Conservation (phyloP, 352 stramenopile genomes). For the Phytopythium montanum region DNA sequence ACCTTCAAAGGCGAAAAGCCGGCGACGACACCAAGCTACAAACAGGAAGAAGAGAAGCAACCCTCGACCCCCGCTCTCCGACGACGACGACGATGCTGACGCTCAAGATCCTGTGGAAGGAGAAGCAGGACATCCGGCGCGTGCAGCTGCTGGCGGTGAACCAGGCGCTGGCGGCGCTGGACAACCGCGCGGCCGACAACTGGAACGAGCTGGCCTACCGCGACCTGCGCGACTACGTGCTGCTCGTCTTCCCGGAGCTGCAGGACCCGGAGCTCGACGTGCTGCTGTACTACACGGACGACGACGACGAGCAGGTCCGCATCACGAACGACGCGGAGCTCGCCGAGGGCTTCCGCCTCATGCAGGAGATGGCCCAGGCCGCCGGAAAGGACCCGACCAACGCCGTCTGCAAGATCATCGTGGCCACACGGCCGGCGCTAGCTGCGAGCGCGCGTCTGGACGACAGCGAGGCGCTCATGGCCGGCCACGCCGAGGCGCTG, state of each 20-base stretch:
- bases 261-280: conserved; percentile 28
- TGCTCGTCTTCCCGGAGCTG: conserved; percentile 64
- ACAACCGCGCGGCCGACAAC: conserved; percentile 33
- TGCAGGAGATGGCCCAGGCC: conserved; percentile 55
- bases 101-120: conserved; percentile 82
- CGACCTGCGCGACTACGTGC: conserved; percentile 65
- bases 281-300: conserved; percentile 80
- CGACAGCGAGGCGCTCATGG: conserved; percentile 18
- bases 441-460: conserved; percentile 14
- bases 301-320: conserved; percentile 78
- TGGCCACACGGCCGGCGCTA: conserved; percentile 31
- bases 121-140: conserved; percentile 82
- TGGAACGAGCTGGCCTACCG: conserved; percentile 39
- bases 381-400: conserved; percentile 33
- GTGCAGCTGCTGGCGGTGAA: conserved; percentile 71
- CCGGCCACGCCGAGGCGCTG: conserved; percentile 34
- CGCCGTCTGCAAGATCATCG: conserved; percentile 69
- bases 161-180: conserved; percentile 42
- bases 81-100: conserved; percentile 57
- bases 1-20: neutral
- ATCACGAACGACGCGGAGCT: conserved; percentile 83
- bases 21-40: neutral
- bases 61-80: too few species aligned
- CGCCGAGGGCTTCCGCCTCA: conserved; percentile 70
- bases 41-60: too few species aligned